A percentile compares a stretch with the other conserved stretches of the same genome.
These are phyloP conservation scores for Vickermania ingenoplastis DNA, from an alignment of 208 protist species.

Conservation along the genomic window DNA sequence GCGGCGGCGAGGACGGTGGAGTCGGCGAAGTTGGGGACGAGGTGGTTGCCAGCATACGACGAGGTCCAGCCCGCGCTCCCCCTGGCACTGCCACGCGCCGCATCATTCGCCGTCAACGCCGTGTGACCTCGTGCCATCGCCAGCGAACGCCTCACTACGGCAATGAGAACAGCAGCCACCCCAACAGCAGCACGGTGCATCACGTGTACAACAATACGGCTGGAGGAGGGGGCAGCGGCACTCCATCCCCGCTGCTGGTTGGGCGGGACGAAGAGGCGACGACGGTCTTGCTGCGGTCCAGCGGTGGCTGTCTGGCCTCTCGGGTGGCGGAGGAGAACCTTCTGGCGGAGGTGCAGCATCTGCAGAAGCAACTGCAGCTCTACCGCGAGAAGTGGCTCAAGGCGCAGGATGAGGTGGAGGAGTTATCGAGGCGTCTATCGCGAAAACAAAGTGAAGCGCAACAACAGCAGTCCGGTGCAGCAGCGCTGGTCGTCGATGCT, in stretches of 20 bases:
- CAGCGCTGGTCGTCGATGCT: background rate
- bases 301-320: background rate
- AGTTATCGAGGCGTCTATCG: slow-evolving; percentile 8
- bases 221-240: no score
- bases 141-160: background rate
- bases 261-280: background rate
- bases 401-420: slow-evolving; percentile 35
- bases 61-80: background rate
- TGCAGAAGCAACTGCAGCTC: slow-evolving; percentile 27
- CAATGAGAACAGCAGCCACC: background rate
- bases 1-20: background rate
- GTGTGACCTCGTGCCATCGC: background rate
- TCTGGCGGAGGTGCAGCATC: slow-evolving; percentile 7
- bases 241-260: background rate
- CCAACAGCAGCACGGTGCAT: background rate
- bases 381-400: slow-evolving; percentile 45
- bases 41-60: background rate
- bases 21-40: background rate
- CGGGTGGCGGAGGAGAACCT: background rate
- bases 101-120: background rate
- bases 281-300: background rate
- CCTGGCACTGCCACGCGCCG: background rate
- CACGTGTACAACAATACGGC: background rate
- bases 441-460: background rate
- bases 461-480: background rate